A percentile compares a stretch with the other conserved stretches of the same genome.
Conservation (phyloP, 768 basidiomycete genomes). For the Kwoniella europaea region DNA sequence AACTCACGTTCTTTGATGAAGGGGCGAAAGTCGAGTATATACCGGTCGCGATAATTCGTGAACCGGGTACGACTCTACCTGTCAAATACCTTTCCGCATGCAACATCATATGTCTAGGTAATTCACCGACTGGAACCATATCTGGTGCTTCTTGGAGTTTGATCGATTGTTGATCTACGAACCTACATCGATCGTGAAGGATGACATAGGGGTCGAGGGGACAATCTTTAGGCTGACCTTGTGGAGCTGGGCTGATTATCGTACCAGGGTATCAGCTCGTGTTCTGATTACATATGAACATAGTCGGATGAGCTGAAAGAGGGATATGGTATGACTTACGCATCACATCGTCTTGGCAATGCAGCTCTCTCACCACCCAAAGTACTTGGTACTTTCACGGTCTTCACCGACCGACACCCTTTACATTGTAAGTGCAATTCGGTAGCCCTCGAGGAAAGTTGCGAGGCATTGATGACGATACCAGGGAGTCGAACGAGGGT, state of each 20-base stretch:
- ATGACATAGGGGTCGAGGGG: slow-evolving; percentile 95
- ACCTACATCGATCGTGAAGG: slow-evolving; percentile 88
- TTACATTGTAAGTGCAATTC: slow-evolving; percentile 92
- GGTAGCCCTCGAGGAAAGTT: slow-evolving; percentile 89
- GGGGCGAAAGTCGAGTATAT: slow-evolving; percentile 96
- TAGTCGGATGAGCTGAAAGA: not conserved
- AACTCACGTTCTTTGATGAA: slow-evolving; percentile 67
- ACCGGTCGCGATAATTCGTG: slow-evolving; percentile 91
- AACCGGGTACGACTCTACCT: slow-evolving; percentile 91
- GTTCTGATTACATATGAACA: not conserved
- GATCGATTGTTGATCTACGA: slow-evolving; percentile 93
- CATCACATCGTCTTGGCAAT: slow-evolving; percentile 85
- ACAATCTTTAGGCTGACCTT: slow-evolving; percentile 91
- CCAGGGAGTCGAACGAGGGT: slow-evolving; percentile 95
- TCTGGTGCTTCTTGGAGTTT: slow-evolving; percentile 99
- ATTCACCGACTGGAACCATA: slow-evolving; percentile 98
- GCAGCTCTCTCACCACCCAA: slow-evolving; percentile 83
- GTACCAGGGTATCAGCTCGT: slow-evolving; percentile 7
- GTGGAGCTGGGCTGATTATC: slow-evolving; percentile 63
- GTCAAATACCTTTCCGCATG: slow-evolving; percentile 86
- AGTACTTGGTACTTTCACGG: slow-evolving; percentile 81
- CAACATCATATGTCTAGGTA: slow-evolving; percentile 91
- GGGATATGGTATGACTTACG: slow-evolving; percentile 55
- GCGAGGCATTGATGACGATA: slow-evolving; percentile 95
- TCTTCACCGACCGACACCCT: slow-evolving; percentile 79